Percentiles rank a stretch among this genome's conserved stretches.
These are phyloP conservation scores for Cardiospermum halicacabum DNA, from an alignment of 345 rosid species.

Conservation along the genomic window DNA sequence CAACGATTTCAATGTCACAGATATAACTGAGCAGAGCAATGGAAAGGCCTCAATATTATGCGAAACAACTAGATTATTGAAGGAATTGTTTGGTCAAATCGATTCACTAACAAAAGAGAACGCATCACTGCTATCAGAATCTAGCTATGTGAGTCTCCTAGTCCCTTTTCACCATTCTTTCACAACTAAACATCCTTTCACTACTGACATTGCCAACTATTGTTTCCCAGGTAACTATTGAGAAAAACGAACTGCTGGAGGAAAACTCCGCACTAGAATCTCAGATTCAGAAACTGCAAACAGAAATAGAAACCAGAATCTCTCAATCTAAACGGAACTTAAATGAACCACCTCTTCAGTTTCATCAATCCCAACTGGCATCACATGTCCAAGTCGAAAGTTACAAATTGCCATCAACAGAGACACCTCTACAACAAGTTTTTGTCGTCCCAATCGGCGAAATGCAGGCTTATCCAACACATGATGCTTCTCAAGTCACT, in stretches of 20 bases:
- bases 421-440: conserved; percentile 44
- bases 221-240: conserved; percentile 75
- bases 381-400: conserved; percentile 29
- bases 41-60: conserved; percentile 75
- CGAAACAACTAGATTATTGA: conserved; percentile 74
- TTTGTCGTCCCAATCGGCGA: conserved; percentile 60
- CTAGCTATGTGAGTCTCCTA: conserved; percentile 56
- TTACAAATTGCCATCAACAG: conserved; percentile 23
- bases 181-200: not conserved
- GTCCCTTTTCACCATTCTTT: not conserved
- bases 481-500: conserved; percentile 16
- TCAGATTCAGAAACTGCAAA: conserved; percentile 50
- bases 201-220: too few species aligned
- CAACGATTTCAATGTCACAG: conserved; percentile 28
- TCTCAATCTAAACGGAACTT: conserved; percentile 53
- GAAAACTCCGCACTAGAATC: conserved; percentile 65
- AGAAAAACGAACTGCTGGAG: conserved; percentile 80
- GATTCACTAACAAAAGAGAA: conserved; percentile 73
- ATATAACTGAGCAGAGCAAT: conserved; percentile 52
- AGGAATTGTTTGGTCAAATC: conserved; percentile 65
- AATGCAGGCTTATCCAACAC: conserved; percentile 31
- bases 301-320: conserved; percentile 42
- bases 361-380: conserved; percentile 34
- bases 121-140: conserved; percentile 59
- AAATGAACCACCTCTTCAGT: conserved; percentile 46